phyloP scores from a whole-genome alignment of 371 early-diverging fungal genomes.

The Mortierella sp. region DNA sequence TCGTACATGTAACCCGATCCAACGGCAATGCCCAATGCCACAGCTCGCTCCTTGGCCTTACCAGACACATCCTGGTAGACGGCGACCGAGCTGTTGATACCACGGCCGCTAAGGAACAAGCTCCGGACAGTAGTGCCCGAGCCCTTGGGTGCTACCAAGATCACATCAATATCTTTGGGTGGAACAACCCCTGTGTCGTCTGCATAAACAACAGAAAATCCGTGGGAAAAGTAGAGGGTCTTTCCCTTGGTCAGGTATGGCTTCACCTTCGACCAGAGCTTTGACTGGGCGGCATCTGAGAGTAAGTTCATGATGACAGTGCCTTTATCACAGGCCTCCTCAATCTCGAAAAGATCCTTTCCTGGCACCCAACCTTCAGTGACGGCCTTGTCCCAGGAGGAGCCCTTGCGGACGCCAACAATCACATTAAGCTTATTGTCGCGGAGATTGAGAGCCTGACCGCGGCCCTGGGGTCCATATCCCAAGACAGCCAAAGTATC shows the following conservation, averaged over 20 bases:
- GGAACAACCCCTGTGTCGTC: slow-evolving; percentile 89
- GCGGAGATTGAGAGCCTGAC: slow-evolving; percentile 92
- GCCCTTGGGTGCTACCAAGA: slow-evolving; percentile 94
- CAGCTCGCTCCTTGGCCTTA: slow-evolving; percentile 88
- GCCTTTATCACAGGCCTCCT: slow-evolving; percentile 88
- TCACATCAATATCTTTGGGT: slow-evolving; percentile 90
- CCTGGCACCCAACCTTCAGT: slow-evolving; percentile 95
- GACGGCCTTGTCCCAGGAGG: slow-evolving; percentile 90
- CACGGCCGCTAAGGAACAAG: slow-evolving; percentile 93
- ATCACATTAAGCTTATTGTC: slow-evolving; percentile 95
- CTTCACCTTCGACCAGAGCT: slow-evolving; percentile 86
- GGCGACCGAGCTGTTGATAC: slow-evolving; percentile 95
- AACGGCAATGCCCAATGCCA: slow-evolving; percentile 90
- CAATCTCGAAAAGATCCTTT: slow-evolving; percentile 91
- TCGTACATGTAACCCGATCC: slow-evolving; percentile 96
- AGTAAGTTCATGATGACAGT: slow-evolving; percentile 92
- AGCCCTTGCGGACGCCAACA: slow-evolving; percentile 89
- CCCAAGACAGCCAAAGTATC: slow-evolving; percentile 94
- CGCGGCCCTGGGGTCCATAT: slow-evolving; percentile 96
- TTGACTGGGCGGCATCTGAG: slow-evolving; percentile 94
- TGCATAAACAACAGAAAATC: slow-evolving; percentile 92
- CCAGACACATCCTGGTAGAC: slow-evolving; percentile 92
- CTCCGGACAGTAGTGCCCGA: slow-evolving; percentile 94
- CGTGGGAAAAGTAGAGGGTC: slow-evolving; percentile 96
- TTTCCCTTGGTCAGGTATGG: slow-evolving; percentile 91